Conservation (phyloP, 768 basidiomycete species). For the Leccinum subgranulosum region DNA sequence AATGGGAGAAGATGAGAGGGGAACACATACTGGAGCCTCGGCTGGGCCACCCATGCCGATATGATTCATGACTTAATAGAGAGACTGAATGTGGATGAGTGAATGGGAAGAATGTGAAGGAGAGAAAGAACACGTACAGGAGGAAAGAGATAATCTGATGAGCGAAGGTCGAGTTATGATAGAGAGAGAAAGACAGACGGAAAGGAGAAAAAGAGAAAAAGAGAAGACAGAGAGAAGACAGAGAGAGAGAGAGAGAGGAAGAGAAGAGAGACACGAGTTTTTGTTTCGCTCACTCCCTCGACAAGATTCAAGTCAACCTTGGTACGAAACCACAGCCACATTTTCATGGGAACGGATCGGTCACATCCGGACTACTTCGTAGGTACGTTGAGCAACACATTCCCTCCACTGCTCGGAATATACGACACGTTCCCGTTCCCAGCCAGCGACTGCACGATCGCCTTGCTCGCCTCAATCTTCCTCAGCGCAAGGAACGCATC, state of each 20-base stretch:
- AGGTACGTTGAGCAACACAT: slow-evolving; percentile 82
- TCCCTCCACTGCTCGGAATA: slow-evolving; percentile 76
- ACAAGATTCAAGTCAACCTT: slow-evolving; percentile 23
- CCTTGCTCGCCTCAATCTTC: slow-evolving; percentile 97
- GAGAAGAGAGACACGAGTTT: slow-evolving; percentile 8
- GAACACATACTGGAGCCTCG: slow-evolving; percentile 71
- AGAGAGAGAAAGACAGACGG: slow-evolving; percentile 35
- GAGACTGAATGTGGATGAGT: slow-evolving; percentile 23
- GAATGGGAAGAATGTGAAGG: not conserved
- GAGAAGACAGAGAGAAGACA: slow-evolving; percentile 23
- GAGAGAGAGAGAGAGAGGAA: slow-evolving; percentile 12
- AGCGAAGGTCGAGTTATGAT: slow-evolving; percentile 34
- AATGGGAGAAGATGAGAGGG: not conserved
- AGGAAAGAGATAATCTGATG: slow-evolving; percentile 41
- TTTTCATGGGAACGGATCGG: slow-evolving; percentile 23
- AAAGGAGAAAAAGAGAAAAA: slow-evolving; percentile 34
- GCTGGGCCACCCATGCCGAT: slow-evolving; percentile 68
- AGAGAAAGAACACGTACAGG: slow-evolving; percentile 25
- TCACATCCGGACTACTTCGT: slow-evolving; percentile 34
- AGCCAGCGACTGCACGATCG: slow-evolving; percentile 84
- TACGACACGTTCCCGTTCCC: slow-evolving; percentile 85
- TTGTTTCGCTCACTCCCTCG: slow-evolving; percentile 18
- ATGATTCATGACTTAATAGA: slow-evolving; percentile 66
- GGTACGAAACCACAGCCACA: slow-evolving; percentile 23
- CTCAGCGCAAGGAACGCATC: slow-evolving; percentile 94